A percentile compares a stretch with the other conserved stretches of the same genome.
Conservation (phyloP, 805 yeast species). For the Metschnikowia continentalis region DNA sequence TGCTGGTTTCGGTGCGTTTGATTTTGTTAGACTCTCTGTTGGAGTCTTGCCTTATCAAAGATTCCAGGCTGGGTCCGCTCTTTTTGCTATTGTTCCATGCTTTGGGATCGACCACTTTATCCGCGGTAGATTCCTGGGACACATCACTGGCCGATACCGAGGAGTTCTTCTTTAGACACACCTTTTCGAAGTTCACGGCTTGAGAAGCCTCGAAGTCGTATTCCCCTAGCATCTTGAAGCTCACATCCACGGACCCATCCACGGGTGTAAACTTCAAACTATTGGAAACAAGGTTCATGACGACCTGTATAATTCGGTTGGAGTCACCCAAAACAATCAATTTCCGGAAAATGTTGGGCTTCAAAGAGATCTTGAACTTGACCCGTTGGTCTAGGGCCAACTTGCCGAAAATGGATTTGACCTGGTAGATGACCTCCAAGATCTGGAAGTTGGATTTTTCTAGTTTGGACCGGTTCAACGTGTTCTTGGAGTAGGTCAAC, state of each 20-base stretch:
- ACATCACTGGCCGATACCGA: neutral
- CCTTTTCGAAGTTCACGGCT: conserved; percentile 11
- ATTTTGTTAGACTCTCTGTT: neutral
- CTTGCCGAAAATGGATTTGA: conserved; percentile 79
- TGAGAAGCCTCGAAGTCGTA: conserved; percentile 42
- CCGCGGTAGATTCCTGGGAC: neutral
- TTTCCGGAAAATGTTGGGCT: conserved; percentile 56
- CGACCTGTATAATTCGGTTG: conserved; percentile 83
- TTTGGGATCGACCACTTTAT: neutral
- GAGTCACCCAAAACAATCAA: conserved; percentile 82
- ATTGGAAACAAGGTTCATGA: conserved; percentile 89
- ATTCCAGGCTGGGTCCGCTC: neutral
- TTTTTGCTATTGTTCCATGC: neutral
- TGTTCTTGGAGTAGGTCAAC: conserved; percentile 88
- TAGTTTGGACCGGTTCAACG: conserved; percentile 73
- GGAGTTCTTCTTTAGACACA: conserved; percentile 9
- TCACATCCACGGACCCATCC: conserved; percentile 72
- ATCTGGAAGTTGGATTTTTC: conserved; percentile 80
- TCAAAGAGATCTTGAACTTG: conserved; percentile 54
- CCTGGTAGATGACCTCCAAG: conserved; percentile 77
- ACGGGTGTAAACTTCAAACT: conserved; percentile 89
- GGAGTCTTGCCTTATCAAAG: neutral
- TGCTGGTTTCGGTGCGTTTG: neutral
- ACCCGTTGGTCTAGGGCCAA: conserved; percentile 76
- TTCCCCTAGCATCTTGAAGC: conserved; percentile 62